Conservation (phyloP, 305 asterid genomes). For the Fraxinus greggii region DNA sequence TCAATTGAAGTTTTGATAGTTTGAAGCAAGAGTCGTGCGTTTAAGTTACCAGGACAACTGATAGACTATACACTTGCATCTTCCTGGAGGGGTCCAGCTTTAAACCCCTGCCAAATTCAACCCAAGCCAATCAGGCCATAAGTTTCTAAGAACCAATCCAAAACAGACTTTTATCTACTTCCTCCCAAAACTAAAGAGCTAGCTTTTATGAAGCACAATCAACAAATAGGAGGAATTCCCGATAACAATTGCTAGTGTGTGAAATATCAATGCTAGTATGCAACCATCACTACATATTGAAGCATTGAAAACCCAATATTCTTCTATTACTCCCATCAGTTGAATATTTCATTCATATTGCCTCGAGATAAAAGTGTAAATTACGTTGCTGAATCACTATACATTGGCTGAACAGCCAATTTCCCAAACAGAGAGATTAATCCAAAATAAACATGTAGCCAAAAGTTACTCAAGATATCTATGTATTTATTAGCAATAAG, state of each 20-base stretch:
- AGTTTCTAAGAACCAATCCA: constrained; percentile 21
- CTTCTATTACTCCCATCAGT: not conserved
- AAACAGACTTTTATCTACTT: constrained; percentile 4
- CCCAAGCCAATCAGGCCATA: constrained; percentile 40
- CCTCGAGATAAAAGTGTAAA: not conserved
- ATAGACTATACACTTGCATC: constrained; percentile 29
- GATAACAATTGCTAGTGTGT: not conserved
- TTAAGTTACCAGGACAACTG: constrained; percentile 28
- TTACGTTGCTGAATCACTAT: not conserved
- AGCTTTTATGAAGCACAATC: not conserved
- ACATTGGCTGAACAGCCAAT: not conserved
- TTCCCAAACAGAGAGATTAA: not conserved
- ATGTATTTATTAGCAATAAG: not conserved
- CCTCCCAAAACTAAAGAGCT: not conserved
- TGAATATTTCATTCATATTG: not conserved
- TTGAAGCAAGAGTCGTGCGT: constrained; percentile 21
- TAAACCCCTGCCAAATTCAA: constrained; percentile 69
- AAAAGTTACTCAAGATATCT: not conserved
- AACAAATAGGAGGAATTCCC: not conserved
- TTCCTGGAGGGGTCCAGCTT: constrained; percentile 37
- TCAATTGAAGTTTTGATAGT: constrained; percentile 27
- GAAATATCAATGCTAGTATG: not conserved
- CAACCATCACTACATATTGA: not conserved
- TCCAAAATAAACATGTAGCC: not conserved
- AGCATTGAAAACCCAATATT: not conserved